Conservation (phyloP, 768 basidiomycete genomes). For the Auricularia auricula-judae region DNA sequence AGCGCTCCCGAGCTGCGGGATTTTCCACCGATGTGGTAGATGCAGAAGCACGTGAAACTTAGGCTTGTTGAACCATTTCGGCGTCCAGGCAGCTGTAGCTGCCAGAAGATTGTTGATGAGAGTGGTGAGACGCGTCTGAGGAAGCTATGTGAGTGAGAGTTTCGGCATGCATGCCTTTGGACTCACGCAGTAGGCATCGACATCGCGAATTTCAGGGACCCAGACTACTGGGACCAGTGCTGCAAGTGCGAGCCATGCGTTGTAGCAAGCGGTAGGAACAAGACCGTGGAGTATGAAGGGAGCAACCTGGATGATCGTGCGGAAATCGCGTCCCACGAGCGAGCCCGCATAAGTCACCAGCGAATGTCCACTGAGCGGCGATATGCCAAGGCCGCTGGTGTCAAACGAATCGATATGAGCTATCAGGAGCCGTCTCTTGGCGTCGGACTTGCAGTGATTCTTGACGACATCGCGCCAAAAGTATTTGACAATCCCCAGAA, state of each 20-base stretch:
- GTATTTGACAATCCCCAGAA: constrained; percentile 38
- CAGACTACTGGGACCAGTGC: too few relatives aligned
- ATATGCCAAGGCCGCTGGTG: constrained; percentile 20
- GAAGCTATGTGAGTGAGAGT: background rate
- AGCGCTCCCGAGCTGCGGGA: too few relatives aligned
- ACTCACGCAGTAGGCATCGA: too few relatives aligned
- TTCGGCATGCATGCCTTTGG: too few relatives aligned
- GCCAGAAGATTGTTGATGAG: constrained; percentile 27
- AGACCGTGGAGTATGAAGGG: too few relatives aligned
- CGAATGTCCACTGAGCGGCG: constrained; percentile 18
- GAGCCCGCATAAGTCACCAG: constrained; percentile 29
- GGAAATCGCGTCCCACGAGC: constrained; percentile 25
- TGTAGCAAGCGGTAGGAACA: too few relatives aligned
- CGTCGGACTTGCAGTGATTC: too few relatives aligned
- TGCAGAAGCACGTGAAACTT: constrained; percentile 34
- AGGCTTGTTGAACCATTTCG: constrained; percentile 30
- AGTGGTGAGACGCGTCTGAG: constrained; percentile 13
- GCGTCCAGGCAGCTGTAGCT: constrained; percentile 18
- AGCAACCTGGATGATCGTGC: constrained; percentile 11
- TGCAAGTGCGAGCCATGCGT: too few relatives aligned
- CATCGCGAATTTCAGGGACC: too few relatives aligned
- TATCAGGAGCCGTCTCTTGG: too few relatives aligned
- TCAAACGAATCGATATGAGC: too few relatives aligned
- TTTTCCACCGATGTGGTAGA: constrained; percentile 27
- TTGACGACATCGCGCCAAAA: constrained; percentile 30